Base-by-base conservation (phyloP, 495 filamentous ascomycete genomes). In the Penicillium steckii region DNA sequence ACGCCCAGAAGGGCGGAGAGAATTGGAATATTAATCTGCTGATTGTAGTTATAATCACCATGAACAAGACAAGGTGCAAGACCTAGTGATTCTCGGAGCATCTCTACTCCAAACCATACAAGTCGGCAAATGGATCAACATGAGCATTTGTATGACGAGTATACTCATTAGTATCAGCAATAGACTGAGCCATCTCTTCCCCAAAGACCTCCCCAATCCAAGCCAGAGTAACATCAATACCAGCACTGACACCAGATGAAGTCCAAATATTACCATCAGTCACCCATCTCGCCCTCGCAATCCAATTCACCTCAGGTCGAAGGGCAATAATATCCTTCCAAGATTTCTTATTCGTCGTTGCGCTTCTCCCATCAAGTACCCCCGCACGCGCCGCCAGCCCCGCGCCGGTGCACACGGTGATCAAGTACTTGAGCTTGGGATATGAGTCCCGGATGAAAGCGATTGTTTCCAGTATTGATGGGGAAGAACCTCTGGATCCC, bases 191-290 rank as follows among this genome's bases (percentile, higher is more conserved):
- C 35, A 37, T 47, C 15, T 57, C 44, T 18, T 53, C 32, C 2
- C 62, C 55, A 48, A 44, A 65, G 9, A 57, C 24, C 26, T 57
- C 45, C 45, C 17, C 59, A 55, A 65, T 60, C 62, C 62, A 65
- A 41, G 62, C 62, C 18, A 71, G 42, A 9, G 56, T 80, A 32
- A 80, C 72, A 72, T 90, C 86, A n/a, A 86, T 83, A 0, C 85
- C 86, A n/a, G 82, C 79, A 35, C 72, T 78, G 0, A 86, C 67
- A 1, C 83, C 85, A 1, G 82, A 80, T 0, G 75, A 74, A 8
- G 82, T 86, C 85, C 86, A 90, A 1, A 87, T 56, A 56, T 86
- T 85, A 15, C 84, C 85, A 67, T 86, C 84, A 4, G 63, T 55
- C 1, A 84, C 79, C 86, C 86, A 89, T 46, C 87, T 66, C 18